Evolutionary conservation across 2,329 filamentous ascomycete species (phyloP).

Genomic region (Sordariomycetes sp.): DNA sequence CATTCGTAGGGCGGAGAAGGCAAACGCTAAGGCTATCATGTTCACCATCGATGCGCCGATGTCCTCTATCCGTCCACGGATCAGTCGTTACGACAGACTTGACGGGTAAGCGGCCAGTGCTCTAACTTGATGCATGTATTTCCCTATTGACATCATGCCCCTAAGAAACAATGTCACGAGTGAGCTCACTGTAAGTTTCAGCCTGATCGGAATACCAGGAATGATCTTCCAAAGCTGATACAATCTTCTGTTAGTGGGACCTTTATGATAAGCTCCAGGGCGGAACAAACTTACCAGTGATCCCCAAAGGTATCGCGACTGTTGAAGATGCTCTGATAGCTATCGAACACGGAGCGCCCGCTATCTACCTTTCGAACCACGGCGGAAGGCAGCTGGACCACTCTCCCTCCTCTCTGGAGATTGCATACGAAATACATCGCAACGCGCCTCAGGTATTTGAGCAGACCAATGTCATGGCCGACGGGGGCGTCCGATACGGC

Average conservation of each 20-base stretch:
- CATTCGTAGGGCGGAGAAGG: conserved; percentile 17
- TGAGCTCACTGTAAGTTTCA: background rate
- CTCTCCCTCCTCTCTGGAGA: conserved; percentile 16
- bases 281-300: conserved; percentile 10
- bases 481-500: conserved; percentile 19
- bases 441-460: conserved; percentile 15
- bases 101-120: background rate
- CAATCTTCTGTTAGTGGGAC: too few relatives aligned
- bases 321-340: conserved; percentile 17
- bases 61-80: background rate
- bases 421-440: conserved; percentile 15
- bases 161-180: background rate
- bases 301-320: conserved; percentile 18
- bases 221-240: background rate
- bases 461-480: conserved; percentile 16
- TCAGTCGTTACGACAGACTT: background rate
- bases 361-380: conserved; percentile 22
- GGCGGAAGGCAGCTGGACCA: conserved; percentile 22
- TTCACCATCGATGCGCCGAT: conserved; percentile 21
- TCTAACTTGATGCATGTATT: too few relatives aligned
- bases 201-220: background rate
- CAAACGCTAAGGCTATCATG: conserved; percentile 26
- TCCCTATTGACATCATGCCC: background rate
- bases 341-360: conserved; percentile 15
- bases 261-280: background rate